phyloP scores from a whole-genome alignment of 2,329 filamentous ascomycete species.

The Colletotrichum cereale region DNA sequence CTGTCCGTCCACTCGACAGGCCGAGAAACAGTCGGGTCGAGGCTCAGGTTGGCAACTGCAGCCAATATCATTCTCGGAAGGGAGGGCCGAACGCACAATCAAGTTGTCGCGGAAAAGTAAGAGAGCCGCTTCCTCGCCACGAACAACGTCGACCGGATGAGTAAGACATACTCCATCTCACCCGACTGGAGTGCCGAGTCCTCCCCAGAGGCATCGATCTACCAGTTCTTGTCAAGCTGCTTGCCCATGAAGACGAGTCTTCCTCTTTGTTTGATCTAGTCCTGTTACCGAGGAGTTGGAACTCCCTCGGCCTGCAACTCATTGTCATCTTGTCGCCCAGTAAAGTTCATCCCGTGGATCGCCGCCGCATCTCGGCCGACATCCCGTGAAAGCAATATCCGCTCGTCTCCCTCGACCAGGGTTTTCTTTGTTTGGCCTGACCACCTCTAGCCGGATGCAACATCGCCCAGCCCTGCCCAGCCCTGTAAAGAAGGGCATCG shows the following conservation, averaged over 20 bases:
- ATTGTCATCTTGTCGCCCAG: not conserved
- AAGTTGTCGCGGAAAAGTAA: not conserved
- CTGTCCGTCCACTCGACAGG: not conserved
- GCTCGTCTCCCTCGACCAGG: not conserved
- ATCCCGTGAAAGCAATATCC: not conserved
- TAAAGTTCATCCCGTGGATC: not conserved
- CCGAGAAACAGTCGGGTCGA: not conserved
- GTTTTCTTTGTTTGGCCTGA: not conserved
- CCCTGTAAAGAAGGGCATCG: not conserved
- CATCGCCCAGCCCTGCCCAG: conserved; percentile 17
- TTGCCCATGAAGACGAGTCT: not conserved
- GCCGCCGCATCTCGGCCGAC: not conserved
- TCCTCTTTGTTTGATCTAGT: not conserved
- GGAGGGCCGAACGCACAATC: not conserved
- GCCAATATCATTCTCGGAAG: not conserved
- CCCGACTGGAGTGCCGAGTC: not conserved
- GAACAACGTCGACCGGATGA: not conserved
- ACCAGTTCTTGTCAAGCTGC: not conserved
- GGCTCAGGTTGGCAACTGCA: not conserved
- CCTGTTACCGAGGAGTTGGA: not conserved
- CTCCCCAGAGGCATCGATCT: not conserved
- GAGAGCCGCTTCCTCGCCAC: not conserved
- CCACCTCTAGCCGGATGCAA: not conserved
- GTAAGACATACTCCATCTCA: not conserved
- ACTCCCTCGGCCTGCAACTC: not conserved